phyloP scores from a whole-genome alignment of 2,329 filamentous ascomycete species.

The Pseudopyrenochaeta lycopersici region DNA sequence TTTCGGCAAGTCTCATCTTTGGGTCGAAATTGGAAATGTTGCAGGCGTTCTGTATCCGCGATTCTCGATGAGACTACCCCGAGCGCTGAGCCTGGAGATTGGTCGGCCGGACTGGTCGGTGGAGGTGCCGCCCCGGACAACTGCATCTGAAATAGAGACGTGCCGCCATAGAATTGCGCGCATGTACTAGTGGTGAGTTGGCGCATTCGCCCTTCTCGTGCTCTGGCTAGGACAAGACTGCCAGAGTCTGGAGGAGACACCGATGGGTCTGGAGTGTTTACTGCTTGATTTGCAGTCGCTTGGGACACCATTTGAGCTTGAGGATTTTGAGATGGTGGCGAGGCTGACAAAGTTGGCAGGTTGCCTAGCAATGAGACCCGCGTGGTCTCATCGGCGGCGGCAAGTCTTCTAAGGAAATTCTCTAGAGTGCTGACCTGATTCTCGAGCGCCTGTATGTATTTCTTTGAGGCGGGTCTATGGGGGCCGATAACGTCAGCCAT shows the following conservation, averaged over 20 bases:
- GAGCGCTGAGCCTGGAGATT: not conserved
- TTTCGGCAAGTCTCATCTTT: conserved; percentile 51
- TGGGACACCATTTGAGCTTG: conserved; percentile 32
- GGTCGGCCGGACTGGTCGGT: not conserved
- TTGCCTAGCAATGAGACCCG: conserved; percentile 53
- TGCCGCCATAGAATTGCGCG: conserved; percentile 60
- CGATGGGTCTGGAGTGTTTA: not conserved
- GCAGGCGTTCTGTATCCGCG: not conserved
- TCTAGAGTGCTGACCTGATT: conserved; percentile 58
- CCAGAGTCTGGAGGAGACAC: conserved; percentile 19
- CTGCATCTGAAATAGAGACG: conserved; percentile 55
- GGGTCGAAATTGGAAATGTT: not conserved
- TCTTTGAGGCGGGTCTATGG: not conserved
- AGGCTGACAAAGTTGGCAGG: too few species aligned
- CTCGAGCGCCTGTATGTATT: conserved; percentile 59
- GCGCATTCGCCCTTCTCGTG: conserved; percentile 52
- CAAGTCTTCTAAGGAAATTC: conserved; percentile 56
- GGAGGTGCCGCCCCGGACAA: too few species aligned
- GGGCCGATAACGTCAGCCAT: conserved; percentile 21
- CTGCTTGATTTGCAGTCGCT: conserved; percentile 8
- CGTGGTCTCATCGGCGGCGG: conserved; percentile 50
- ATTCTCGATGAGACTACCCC: too few species aligned
- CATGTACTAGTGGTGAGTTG: conserved; percentile 46
- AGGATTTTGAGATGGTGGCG: conserved; percentile 13
- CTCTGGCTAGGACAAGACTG: conserved; percentile 41